Evolutionary conservation across 176 grass and related monocot genomes (phyloP), one percentile per base, ranked within the genome.

Genomic region (Secale cereale): DNA sequence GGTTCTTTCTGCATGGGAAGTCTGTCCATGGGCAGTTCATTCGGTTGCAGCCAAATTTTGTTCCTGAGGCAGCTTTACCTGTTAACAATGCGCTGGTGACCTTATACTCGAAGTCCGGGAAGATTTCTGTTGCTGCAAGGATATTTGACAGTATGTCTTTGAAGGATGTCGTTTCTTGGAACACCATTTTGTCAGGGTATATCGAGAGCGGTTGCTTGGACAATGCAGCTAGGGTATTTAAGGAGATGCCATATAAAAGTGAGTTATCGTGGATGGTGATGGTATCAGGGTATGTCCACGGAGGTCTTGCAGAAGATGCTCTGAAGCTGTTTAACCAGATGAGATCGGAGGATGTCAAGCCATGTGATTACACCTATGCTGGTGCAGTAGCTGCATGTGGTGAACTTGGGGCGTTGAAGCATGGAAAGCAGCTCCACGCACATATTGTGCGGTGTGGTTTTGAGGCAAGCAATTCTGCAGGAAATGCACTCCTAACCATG

Each of bases 191-290:
- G 77, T 89, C 95, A 2, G 91, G 92, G 65, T 90, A 92, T 82
- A 67, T 98, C 37, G 89, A 98, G 27, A 69, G 54, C 66, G 77
- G 84, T 39, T 60, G 43, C 41, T 82, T 95, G 80, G 85, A 90
- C 19, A 83, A 78, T 76, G 92, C 92, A 11, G 59, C 79, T 73
- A 39, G 89, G 36, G 78, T 98, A 86, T 98, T 98, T 81, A 74
- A 83, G n/a, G 65, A 76, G 32, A 95, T 98, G 89, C 83, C 89
- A 41, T 88, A 79, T 79, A 98, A 86, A 88, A 95, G 81, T 88
- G 89, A 95, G 61, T 83, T 98, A 83, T 86, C 95, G 17, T 98
- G 92, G 92, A 94, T 98, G 95, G 80, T 98, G 54, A 95, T 98
- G 92, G 87, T 92, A 15, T 95, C 92, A 33, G 92, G 91, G 32